phyloP scores from a whole-genome alignment of 129 eudicot genomes.

The Oenanthe sinensis region DNA sequence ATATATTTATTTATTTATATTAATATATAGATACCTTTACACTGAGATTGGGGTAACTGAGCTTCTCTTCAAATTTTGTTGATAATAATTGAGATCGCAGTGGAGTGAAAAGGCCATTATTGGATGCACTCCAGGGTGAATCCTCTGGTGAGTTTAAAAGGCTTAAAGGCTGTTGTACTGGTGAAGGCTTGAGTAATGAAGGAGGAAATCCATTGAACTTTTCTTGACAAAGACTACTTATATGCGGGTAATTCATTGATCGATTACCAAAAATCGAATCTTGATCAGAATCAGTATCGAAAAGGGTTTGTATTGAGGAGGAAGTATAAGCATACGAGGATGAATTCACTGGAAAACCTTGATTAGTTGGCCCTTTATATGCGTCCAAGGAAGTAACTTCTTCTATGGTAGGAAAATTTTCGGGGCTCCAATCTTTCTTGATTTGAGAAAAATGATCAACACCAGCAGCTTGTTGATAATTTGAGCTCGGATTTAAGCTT shows the following conservation, averaged over 20 bases:
- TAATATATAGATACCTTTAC: constrained; percentile 31
- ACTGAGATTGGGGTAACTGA: constrained; percentile 20
- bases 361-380: constrained; percentile 8
- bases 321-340: constrained; percentile 45
- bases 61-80: constrained; percentile 31
- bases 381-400: constrained; percentile 15
- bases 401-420: constrained; percentile 2
- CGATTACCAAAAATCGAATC: constrained; percentile 21
- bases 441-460: constrained; percentile 11
- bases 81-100: constrained; percentile 32
- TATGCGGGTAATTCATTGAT: constrained; percentile 17
- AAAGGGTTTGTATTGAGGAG: constrained; percentile 45
- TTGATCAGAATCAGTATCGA: constrained; percentile 28
- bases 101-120: constrained; percentile 24
- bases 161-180: constrained; percentile 18
- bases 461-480: constrained; percentile 15
- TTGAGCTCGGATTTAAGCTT: constrained; percentile 21
- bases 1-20: not conserved
- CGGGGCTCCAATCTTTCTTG: constrained; percentile 17
- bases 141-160: constrained; percentile 23
- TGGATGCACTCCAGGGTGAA: constrained; percentile 36
- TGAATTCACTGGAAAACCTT: constrained; percentile 32
- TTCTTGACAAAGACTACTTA: constrained; percentile 4
- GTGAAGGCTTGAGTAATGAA: constrained; percentile 22
- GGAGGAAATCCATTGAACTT: constrained; percentile 32